Evolutionary conservation across 306 rosid genomes (phyloP).

Genomic region (Quercus alba): DNA sequence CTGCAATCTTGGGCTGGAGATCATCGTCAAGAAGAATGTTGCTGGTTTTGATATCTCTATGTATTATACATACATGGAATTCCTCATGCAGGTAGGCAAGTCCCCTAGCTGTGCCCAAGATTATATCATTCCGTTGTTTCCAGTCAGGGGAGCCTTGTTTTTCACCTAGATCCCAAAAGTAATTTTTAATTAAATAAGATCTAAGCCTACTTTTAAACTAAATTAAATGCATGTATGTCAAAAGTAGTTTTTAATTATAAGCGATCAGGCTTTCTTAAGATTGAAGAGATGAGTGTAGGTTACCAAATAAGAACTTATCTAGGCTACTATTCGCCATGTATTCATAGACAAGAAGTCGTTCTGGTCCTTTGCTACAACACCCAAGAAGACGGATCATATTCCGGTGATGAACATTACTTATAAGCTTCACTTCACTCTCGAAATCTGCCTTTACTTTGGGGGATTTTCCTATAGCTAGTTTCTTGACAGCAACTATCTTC

Average conservation of each 20-base stretch:
- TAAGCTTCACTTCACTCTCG: constrained; percentile 63
- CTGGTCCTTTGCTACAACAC: constrained; percentile 56
- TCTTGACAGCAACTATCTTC: constrained; percentile 66
- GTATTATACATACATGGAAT: constrained; percentile 65
- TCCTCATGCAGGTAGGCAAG: constrained; percentile 69
- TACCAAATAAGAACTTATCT: constrained; percentile 72
- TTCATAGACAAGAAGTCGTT: constrained; percentile 67
- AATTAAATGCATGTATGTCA: not conserved
- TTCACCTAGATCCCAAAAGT: constrained; percentile 26
- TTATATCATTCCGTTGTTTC: constrained; percentile 53
- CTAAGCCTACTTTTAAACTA: too few relatives aligned
- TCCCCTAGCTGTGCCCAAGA: constrained; percentile 64
- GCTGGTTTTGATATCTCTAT: constrained; percentile 65
- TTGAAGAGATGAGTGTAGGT: not conserved
- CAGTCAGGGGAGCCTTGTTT: constrained; percentile 49
- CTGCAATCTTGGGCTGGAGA: constrained; percentile 61
- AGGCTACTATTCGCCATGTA: constrained; percentile 53
- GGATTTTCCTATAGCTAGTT: constrained; percentile 38
- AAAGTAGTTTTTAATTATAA: not conserved
- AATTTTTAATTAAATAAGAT: too few relatives aligned
- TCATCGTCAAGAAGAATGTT: constrained; percentile 66
- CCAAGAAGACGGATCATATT: constrained; percentile 70
- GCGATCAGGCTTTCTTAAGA: not conserved
- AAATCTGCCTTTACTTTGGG: constrained; percentile 44
- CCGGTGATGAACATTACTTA: constrained; percentile 69